Evolutionary conservation across 495 filamentous ascomycete genomes (phyloP).

Genomic region (Penicillium lagena): DNA sequence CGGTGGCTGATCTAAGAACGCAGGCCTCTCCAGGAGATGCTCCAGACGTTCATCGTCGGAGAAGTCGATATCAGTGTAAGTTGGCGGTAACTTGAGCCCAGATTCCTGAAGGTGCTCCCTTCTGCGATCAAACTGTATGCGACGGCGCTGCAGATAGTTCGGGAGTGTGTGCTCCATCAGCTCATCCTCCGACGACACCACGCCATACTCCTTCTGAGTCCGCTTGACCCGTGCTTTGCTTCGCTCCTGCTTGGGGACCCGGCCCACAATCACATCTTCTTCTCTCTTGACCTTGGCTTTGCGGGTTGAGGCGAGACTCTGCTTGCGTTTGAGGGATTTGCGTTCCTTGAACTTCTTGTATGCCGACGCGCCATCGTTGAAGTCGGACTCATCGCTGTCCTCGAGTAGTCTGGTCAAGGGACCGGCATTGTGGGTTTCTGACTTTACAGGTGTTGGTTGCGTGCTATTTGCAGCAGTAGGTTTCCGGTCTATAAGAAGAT

Average conservation of each 20-base stretch:
- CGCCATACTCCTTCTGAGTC: slow-evolving; percentile 29
- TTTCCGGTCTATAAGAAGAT: slow-evolving; percentile 3
- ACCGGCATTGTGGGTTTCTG: slow-evolving; percentile 1
- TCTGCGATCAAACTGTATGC: slow-evolving; percentile 44
- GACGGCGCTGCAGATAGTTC: slow-evolving; percentile 49
- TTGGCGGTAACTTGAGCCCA: slow-evolving; percentile 72
- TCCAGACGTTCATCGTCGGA: slow-evolving; percentile 73
- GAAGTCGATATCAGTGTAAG: slow-evolving; percentile 76
- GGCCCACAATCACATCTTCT: slow-evolving; percentile 23
- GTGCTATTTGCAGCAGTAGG: neutral
- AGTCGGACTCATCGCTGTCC: slow-evolving; percentile 33
- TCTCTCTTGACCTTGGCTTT: slow-evolving; percentile 35
- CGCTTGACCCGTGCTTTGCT: slow-evolving; percentile 10
- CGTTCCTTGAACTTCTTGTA: slow-evolving; percentile 56
- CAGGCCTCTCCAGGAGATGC: slow-evolving; percentile 59
- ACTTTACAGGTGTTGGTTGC: slow-evolving; percentile 1
- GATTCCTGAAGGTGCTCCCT: slow-evolving; percentile 53
- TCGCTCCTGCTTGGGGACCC: slow-evolving; percentile 13
- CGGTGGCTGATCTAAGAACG: slow-evolving; percentile 56
- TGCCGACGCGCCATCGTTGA: slow-evolving; percentile 43
- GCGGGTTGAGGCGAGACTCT: slow-evolving; percentile 38
- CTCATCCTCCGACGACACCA: slow-evolving; percentile 45
- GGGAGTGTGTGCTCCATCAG: slow-evolving; percentile 54
- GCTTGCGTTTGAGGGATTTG: slow-evolving; percentile 49
- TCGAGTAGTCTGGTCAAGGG: slow-evolving; percentile 9